phyloP scores from a whole-genome alignment of 1,284 basidiomycete genomes.

The Boletus sp. region DNA sequence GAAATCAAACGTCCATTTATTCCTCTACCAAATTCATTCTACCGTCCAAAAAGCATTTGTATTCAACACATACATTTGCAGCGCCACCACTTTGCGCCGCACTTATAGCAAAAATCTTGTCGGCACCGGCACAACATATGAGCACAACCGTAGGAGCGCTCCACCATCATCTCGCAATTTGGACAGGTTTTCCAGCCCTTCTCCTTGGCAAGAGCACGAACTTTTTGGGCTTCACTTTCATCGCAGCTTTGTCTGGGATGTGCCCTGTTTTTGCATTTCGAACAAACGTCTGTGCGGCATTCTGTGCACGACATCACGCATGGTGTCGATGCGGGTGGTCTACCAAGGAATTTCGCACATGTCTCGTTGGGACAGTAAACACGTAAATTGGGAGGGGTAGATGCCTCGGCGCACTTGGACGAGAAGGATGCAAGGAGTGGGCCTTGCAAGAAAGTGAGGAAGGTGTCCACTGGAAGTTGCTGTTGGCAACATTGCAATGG shows the following conservation, averaged over 20 bases:
- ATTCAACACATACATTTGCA: slow-evolving; percentile 18
- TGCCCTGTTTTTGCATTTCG: slow-evolving; percentile 29
- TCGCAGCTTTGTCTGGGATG: slow-evolving; percentile 19
- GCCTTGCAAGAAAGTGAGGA: slow-evolving; percentile 30
- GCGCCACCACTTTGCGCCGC: slow-evolving; percentile 34
- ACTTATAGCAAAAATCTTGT: slow-evolving; percentile 41
- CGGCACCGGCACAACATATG: slow-evolving; percentile 42
- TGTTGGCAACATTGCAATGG: slow-evolving; percentile 43
- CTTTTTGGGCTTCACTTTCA: slow-evolving; percentile 23
- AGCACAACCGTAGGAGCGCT: slow-evolving; percentile 37
- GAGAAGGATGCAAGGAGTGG: slow-evolving; percentile 27
- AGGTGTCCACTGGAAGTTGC: slow-evolving; percentile 28
- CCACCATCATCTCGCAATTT: slow-evolving; percentile 38
- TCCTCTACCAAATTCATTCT: neutral
- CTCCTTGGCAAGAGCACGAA: slow-evolving; percentile 33
- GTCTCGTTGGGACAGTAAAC: slow-evolving; percentile 40
- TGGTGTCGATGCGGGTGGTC: slow-evolving; percentile 9
- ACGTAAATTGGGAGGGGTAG: slow-evolving; percentile 29
- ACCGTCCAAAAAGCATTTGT: no score
- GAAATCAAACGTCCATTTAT: neutral
- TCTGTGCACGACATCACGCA: slow-evolving; percentile 15
- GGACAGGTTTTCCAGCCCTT: slow-evolving; percentile 43
- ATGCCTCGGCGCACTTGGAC: slow-evolving; percentile 33
- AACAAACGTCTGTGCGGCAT: slow-evolving; percentile 34
- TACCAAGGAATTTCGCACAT: slow-evolving; percentile 42